phyloP scores from a whole-genome alignment of 805 yeast genomes.

The Metschnikowia noctiluminum region DNA sequence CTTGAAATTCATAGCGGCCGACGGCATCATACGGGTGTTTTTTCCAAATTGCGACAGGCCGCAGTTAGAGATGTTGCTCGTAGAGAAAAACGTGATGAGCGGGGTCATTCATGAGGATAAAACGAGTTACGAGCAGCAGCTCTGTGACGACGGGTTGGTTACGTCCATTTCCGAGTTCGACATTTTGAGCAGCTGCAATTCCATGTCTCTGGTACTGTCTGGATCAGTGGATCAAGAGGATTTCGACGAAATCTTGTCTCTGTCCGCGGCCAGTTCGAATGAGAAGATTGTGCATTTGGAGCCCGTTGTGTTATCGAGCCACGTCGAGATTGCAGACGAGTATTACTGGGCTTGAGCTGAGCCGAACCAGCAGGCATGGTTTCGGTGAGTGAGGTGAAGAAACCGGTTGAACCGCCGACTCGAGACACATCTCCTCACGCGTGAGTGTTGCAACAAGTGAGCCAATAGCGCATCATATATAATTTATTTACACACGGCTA shows the following conservation, averaged over 20 bases:
- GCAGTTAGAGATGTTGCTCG: slow-evolving; percentile 53
- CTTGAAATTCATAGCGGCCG: slow-evolving; percentile 42
- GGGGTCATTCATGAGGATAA: slow-evolving; percentile 48
- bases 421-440: too few relatives aligned
- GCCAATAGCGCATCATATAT: too few relatives aligned
- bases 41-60: slow-evolving; percentile 68
- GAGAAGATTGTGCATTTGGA: slow-evolving; percentile 11
- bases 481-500: too few relatives aligned
- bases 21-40: slow-evolving; percentile 45
- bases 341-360: slow-evolving; percentile 14
- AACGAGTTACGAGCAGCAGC: slow-evolving; percentile 6
- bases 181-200: slow-evolving; percentile 17
- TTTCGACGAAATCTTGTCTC: slow-evolving; percentile 14
- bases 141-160: slow-evolving; percentile 8
- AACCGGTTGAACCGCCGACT: too few relatives aligned
- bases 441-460: too few relatives aligned
- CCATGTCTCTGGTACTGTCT: slow-evolving; percentile 16
- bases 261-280: slow-evolving; percentile 5
- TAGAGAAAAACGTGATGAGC: slow-evolving; percentile 56
- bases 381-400: background rate
- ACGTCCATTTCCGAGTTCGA: slow-evolving; percentile 17
- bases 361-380: slow-evolving; percentile 7
- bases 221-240: slow-evolving; percentile 6
- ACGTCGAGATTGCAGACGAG: slow-evolving; percentile 16
- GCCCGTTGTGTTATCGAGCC: slow-evolving; percentile 11